A percentile compares a stretch with the other conserved stretches of the same genome.
These are phyloP conservation scores for Pontederia paniculata DNA, from an alignment of 176 grass and related monocot species.

Conservation along the genomic window DNA sequence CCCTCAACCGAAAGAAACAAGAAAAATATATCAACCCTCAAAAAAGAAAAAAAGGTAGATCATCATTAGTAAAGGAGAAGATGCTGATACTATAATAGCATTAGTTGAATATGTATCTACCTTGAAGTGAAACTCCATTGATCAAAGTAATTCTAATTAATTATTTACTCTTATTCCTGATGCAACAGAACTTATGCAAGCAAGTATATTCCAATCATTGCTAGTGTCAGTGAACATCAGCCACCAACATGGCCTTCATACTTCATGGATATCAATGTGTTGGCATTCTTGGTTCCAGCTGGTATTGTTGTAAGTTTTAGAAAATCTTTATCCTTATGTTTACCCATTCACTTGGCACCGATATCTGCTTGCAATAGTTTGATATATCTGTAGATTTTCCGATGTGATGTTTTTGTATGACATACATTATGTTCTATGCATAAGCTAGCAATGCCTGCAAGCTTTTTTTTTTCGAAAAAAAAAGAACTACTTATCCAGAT, in stretches of 20 bases:
- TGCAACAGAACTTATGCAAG: conserved; percentile 93
- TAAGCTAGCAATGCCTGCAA: too few species aligned
- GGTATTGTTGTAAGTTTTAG: conserved; percentile 80
- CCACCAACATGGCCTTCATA: conserved; percentile 99
- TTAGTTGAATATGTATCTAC: too few species aligned
- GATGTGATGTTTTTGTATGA: too few species aligned
- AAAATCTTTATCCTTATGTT: conserved; percentile 10
- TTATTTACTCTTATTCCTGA: conserved; percentile 1
- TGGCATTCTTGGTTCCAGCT: conserved; percentile 94
- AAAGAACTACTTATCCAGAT: too few species aligned
- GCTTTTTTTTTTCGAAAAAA: too few species aligned
- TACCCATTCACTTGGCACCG: not conserved
- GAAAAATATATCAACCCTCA: too few species aligned
- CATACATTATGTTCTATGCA: too few species aligned
- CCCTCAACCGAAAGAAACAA: too few species aligned
- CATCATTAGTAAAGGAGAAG: too few species aligned
- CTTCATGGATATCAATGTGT: conserved; percentile 99
- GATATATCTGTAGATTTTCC: too few species aligned
- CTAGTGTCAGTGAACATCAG: conserved; percentile 99
- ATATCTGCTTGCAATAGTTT: not conserved
- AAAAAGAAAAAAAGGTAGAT: too few species aligned
- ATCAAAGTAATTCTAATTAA: not conserved
- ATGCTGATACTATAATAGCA: too few species aligned
- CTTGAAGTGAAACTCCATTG: not conserved
- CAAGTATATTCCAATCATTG: conserved; percentile 99